Evolutionary conservation across 768 basidiomycete genomes (phyloP), one percentile per base, ranked within the genome.

Genomic region (Serpula lacrymans): DNA sequence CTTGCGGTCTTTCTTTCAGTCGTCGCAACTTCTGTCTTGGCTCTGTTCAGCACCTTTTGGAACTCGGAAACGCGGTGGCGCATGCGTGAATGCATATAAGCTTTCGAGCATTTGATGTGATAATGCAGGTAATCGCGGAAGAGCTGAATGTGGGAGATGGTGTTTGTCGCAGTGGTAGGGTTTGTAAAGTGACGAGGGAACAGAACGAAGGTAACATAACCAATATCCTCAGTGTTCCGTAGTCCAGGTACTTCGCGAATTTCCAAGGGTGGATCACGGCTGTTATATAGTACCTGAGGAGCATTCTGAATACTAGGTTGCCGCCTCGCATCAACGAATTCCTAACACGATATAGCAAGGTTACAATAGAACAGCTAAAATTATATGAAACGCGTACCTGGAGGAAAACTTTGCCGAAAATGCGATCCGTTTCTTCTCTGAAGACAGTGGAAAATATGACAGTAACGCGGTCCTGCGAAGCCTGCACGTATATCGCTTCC

Each of bases 61-160:
- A 99, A 98, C 64, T 96, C 91, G 1, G 87, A 79, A 10, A 96
- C 96, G 8, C 96, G 82, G 52, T 85, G 75, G 45, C 96, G 75
- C 92, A 98, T 94, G 32, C 96, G 75, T 3, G 91, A 94, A 65
- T 98, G 95, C 91, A 99, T 95, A 67, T 99, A 98, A 0, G 95
- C 96, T 64, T 97, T 97, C 38, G 86, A 93, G 60, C 92, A 94
- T 56, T 95, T 98, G 76, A 99, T 96, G 59, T 98, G 95, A 64
- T 98, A 98, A 67, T 99, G 96, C n/a, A 99, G 72, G 58, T 97
- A 97, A 63, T 97, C 92, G 41, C 96, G 80, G 85, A 99, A 98
- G 18, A 95, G 71, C 60, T 97, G 91, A 54, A 98, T 88, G 53
- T 91, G 91, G 21, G 92, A 93, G 59, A 97, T 96, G 11, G 92